phyloP scores from a whole-genome alignment of 371 early-diverging fungal species.

The Syncephalastrum monosporum region DNA sequence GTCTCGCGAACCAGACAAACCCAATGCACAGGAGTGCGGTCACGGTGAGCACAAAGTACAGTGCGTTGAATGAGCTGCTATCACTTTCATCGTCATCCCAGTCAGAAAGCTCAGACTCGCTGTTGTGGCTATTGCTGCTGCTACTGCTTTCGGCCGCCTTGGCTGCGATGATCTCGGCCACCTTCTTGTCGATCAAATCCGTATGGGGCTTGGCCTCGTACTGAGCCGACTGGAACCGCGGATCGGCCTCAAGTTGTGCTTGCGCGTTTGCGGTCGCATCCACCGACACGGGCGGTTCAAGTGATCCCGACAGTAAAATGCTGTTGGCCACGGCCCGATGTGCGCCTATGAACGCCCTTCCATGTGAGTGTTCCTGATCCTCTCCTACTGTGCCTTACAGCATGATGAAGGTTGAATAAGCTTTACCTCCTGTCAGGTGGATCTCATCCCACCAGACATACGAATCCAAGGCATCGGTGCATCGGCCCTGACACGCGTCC shows the following conservation, averaged over 20 bases:
- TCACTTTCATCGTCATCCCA: neutral
- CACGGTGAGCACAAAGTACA: constrained; percentile 22
- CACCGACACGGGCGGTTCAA: constrained; percentile 23
- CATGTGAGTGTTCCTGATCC: neutral
- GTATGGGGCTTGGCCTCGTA: constrained; percentile 27
- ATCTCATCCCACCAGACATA: constrained; percentile 52
- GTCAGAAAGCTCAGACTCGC: constrained; percentile 5
- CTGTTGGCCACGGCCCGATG: constrained; percentile 45
- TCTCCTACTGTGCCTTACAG: neutral
- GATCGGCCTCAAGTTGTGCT: constrained; percentile 4
- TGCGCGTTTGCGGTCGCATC: constrained; percentile 15
- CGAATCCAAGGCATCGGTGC: constrained; percentile 28
- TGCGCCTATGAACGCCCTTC: constrained; percentile 9
- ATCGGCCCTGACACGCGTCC: constrained; percentile 44
- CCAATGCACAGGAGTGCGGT: constrained; percentile 25
- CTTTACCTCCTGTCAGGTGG: constrained; percentile 44
- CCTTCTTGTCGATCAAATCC: constrained; percentile 25
- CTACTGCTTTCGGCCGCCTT: constrained; percentile 13
- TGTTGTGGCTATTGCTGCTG: neutral
- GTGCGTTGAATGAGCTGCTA: constrained; percentile 6
- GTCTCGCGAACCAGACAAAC: constrained; percentile 25
- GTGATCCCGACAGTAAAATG: constrained; percentile 32
- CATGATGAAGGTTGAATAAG: neutral
- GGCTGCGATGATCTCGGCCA: constrained; percentile 20
- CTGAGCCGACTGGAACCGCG: constrained; percentile 24